Evolutionary conservation across 352 stramenopile species (phyloP), one percentile per base, ranked within the genome.

Genomic region (Globisporangium spiculum): DNA sequence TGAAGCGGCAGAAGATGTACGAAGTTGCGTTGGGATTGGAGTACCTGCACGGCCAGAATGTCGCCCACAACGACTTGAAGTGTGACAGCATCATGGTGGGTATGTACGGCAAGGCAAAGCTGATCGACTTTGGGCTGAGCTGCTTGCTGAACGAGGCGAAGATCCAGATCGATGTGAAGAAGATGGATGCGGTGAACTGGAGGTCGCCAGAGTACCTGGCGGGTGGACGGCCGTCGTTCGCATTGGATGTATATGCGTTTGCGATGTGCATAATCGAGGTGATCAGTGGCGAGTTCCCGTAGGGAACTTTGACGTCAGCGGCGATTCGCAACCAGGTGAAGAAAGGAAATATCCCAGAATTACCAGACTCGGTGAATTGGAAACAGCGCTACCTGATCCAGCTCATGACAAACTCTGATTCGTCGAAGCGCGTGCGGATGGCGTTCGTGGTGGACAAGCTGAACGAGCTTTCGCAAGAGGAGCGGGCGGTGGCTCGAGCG

Each of bases 61-160:
- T 54, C 46, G 46, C 22, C 46, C 73, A 79, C 54, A 68, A 58
- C 27, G 70, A 72, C 20, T 56, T 76, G 24, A 76, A 75, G 50
- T 64, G 63, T 46, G 67, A 76, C 60, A 67, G 70, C 48, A 70
- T 75, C 36, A 61, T 76, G 57, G 65, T 76, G 14, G 70, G 60
- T 16, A 30, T 55, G 26, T 60, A 74, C 53, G 66, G 22, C 27
- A 30, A 30, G 27, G 27, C 60, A 4, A 73, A 69, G 67, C 53
- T 76, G 27, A 69, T 60, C 14, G 71, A 76, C 56, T 76, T 76
- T 44, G 71, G 71, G 0, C 24, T 65, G 20, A 65, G 59, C 24
- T 61, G 27, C 26, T n/a, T 61, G 27, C 26, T 41, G 14, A 38
- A 41, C 22, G 44, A 26, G 52, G 52, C 9, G 22, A 24, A 58